Base-by-base conservation (phyloP, 148 eudicot species). In the Silene uniflora region DNA sequence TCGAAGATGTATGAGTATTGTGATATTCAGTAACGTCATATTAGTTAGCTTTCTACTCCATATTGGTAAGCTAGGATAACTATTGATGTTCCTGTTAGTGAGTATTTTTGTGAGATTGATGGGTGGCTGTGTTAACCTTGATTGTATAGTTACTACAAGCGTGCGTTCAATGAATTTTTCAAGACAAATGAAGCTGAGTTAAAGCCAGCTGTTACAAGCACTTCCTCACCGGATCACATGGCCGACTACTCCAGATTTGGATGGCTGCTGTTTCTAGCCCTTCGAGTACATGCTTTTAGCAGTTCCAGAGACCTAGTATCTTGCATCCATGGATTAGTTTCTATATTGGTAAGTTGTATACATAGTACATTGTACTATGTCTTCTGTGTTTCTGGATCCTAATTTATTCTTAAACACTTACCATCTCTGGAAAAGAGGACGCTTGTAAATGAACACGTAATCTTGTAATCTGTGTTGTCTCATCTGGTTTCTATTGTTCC, bases 261-360 rank as follows among this genome's bases (percentile, higher is more conserved):
- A 67, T 95, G 99, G 99, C 79, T 95, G 69, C 83, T 95, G 62
- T 95, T 92, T 88, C 81, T 95, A 71, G 89, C 98, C 23, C 94
- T 95, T 44, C 97, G 99, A 67, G 84, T 78, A 54, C 99, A 92
- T 84, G 89, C 90, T 60, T 92, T 91, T 81, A 86, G 97, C 86
- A 86, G 93, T 25, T 90, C 91, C 75, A 91, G 88, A 85, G 93
- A 91, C 84, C 78, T 95, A 16, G 91, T 95, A 69, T 88, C 98
- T 68, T 88, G 92, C 80, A 92, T 93, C 6, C 89, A 89, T 78
- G 97, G 99, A 56, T 79, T 95, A 82, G 94, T 95, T 65, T 88
- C 97, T 66, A 81, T 92, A 61, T 66, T 92, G 98, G 99, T 95
- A 69, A 73, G 60, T 69, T 73, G 19, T 56, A 39, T 39, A 6